A percentile compares a stretch with the other conserved stretches of the same genome.
phyloP scores from a whole-genome alignment of 2,329 filamentous ascomycete species.

The Pseudopyricularia javanii region DNA sequence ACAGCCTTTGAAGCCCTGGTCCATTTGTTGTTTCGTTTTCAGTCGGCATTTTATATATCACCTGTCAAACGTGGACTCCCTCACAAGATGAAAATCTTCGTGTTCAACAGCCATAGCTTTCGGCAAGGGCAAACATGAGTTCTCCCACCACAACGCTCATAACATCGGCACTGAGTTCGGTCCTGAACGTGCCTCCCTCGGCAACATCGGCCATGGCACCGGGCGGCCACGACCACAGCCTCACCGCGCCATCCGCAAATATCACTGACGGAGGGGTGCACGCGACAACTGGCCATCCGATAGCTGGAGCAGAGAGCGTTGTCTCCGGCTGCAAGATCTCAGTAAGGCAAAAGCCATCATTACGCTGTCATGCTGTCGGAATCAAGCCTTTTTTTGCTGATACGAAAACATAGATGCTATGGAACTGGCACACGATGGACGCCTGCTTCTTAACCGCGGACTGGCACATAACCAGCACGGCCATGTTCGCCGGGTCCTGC shows the following conservation, averaged over 20 bases:
- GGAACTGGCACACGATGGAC: constrained; percentile 67
- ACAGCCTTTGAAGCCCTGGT: too few species aligned
- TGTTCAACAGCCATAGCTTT: not conserved
- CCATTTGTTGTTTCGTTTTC: too few species aligned
- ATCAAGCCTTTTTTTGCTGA: not conserved
- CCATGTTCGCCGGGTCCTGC: constrained; percentile 70
- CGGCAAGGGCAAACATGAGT: not conserved
- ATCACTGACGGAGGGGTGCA: not conserved
- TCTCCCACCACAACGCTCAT: not conserved
- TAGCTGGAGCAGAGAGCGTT: not conserved
- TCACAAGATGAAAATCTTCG: not conserved
- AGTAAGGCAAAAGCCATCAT: constrained; percentile 13
- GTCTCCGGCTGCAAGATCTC: constrained; percentile 25
- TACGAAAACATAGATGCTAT: constrained; percentile 50
- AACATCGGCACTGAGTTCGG: not conserved
- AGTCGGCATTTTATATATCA: too few species aligned
- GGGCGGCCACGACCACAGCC: not conserved
- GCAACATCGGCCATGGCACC: not conserved
- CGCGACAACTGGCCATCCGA: not conserved
- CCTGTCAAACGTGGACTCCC: too few species aligned
- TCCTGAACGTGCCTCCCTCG: not conserved
- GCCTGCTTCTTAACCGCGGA: constrained; percentile 57
- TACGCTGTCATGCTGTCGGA: constrained; percentile 5
- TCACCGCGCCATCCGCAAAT: not conserved
- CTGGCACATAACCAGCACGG: constrained; percentile 58